Conservation (phyloP, 2,329 filamentous ascomycete species). For the Ampelomyces quisqualis region DNA sequence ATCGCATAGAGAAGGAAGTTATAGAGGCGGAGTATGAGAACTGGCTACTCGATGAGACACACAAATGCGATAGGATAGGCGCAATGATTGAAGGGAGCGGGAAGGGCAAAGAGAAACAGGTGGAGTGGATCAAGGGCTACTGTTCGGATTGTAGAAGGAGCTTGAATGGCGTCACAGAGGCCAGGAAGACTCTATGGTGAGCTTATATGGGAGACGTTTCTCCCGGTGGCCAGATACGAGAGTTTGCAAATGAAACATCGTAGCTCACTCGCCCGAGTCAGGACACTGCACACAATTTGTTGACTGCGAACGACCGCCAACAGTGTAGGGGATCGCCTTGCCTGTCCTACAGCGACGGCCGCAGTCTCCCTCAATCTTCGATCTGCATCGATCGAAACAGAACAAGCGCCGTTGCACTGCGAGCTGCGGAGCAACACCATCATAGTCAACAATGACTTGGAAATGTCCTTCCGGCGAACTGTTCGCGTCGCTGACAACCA, state of each 20-base stretch:
- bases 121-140: constrained; percentile 62
- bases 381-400: background rate
- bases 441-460: constrained; percentile 12
- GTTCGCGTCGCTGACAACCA: constrained; percentile 20
- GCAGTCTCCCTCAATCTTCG: background rate
- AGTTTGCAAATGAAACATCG: too few species aligned
- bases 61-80: constrained; percentile 67
- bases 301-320: too few species aligned
- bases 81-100: constrained; percentile 47
- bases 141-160: constrained; percentile 60
- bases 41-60: constrained; percentile 80
- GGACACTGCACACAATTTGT: too few species aligned
- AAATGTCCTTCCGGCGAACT: constrained; percentile 16
- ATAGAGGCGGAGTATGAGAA: constrained; percentile 88
- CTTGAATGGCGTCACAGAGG: constrained; percentile 13
- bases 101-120: constrained; percentile 45
- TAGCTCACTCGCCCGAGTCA: too few species aligned
- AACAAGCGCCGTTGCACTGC: background rate
- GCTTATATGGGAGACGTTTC: too few species aligned
- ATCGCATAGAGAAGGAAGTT: constrained; percentile 84
- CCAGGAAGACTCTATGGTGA: constrained; percentile 11
- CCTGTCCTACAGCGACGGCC: too few species aligned
- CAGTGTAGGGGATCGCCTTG: too few species aligned
- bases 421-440: constrained; percentile 1
- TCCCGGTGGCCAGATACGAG: too few species aligned